Base-by-base conservation (phyloP, 2,329 filamentous ascomycete species). In the Zymoseptoria brevis region DNA sequence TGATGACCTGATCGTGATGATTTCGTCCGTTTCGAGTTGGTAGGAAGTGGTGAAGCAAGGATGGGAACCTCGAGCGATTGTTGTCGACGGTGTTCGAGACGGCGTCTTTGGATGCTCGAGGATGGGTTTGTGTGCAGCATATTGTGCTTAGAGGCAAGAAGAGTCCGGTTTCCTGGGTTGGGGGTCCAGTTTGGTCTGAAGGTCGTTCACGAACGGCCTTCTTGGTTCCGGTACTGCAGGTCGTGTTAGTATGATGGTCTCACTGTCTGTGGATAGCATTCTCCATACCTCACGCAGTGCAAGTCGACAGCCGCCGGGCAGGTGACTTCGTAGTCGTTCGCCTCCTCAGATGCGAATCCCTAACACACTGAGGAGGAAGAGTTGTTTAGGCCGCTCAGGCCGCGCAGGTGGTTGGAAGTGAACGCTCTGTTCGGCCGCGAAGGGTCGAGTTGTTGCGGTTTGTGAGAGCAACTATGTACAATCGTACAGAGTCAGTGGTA, bases 61-160 rank as follows among this genome's bases (percentile, higher is more conserved):
- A 71, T 88, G 73, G 84, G 83, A 70, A 85, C 84, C 74, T 93
- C 89, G 77, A 89, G 89, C 74, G 91, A 96, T 72, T 89, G 87
- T 80, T 96, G 90, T 78, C 91, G 88, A 75, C 89, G 84, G 79
- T 96, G 90, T 77, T 85, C 82, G 78, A 84, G 84, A 75, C 86
- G 84, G 75, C 86, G 86, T 76, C 83, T 82, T 74, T 89, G 86
- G 80, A 90, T 84, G 80, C 81, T 85, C 77, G 81, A 84, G 72
- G 83, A 80, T 74, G 84, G 80, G 80, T 87, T 75, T 68, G 70
- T 86, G 78, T 88, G 88, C 86, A 91, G 86, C 89, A 92, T 92
- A 77, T 80, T 70, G 51, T 60, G 49, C 51, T 55, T 57, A 55
- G 41, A 60, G 85, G 81, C 83, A 84, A 80, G 81, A 70, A 79